Percentiles rank a stretch among this genome's conserved stretches.
Evolutionary conservation across 768 basidiomycete species (phyloP).

Genomic region (Dioszegia aurantiaca): DNA sequence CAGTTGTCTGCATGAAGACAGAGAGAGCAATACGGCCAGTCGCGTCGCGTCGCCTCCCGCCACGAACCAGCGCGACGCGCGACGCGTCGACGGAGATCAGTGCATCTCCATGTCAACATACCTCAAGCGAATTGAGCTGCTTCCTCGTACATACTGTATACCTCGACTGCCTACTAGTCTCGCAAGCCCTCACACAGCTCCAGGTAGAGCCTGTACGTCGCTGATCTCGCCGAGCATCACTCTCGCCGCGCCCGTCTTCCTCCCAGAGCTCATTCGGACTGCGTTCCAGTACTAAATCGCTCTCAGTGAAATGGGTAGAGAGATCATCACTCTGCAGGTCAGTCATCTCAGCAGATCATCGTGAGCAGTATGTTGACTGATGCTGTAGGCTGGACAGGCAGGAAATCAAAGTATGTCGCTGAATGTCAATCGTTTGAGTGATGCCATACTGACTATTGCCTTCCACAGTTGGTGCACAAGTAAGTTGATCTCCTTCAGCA

Average conservation of each 20-base stretch:
- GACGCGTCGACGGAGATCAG: constrained; percentile 5
- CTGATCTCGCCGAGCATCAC: too few species aligned
- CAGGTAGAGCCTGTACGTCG: too few species aligned
- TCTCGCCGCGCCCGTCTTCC: too few species aligned
- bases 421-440: constrained; percentile 8
- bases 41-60: not conserved
- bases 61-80: too few species aligned
- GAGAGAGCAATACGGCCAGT: not conserved
- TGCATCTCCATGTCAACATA: constrained; percentile 1
- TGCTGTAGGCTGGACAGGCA: constrained; percentile 72
- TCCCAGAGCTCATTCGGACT: too few species aligned
- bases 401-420: constrained; percentile 78
- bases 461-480: constrained; percentile 73
- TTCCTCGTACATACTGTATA: too few species aligned
- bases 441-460: not conserved
- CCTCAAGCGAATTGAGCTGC: not conserved
- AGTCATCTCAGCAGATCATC: constrained; percentile 53
- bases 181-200: too few species aligned
- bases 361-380: constrained; percentile 34
- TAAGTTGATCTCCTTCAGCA: constrained; percentile 17
- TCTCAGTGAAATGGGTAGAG: constrained; percentile 52
- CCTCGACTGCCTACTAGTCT: too few species aligned
- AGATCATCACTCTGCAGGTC: constrained; percentile 54
- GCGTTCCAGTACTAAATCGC: too few species aligned
- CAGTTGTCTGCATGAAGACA: not conserved